Base-by-base conservation (phyloP, 2,329 filamentous ascomycete species). In the Colletotrichum coccodes region DNA sequence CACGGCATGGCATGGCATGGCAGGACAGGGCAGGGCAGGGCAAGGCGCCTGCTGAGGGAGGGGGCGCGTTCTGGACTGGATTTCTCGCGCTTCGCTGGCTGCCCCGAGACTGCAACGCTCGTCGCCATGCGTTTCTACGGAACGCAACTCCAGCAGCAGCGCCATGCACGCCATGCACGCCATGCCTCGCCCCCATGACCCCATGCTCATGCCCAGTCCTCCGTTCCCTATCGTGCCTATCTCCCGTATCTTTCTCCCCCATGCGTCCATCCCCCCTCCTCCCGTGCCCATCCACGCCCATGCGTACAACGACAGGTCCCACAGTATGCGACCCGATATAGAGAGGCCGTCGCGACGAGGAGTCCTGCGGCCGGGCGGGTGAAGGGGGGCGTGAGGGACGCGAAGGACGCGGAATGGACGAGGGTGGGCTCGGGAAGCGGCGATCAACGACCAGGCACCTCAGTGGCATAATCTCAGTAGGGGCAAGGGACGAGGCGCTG, bases 321-420 rank as follows among this genome's bases (percentile, higher is more conserved):
- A 23, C 40, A 21, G 14, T 14, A n/a, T 54, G 57, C 14, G 47
- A 42, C 34, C 38, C 26, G 63, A 36, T 47, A 47, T 46, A n/a
- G 18, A 34, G 28, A 30, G 42, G 38, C 36, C 30, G 36, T 62
- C 62, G 40, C 23, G 28, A 54, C 63, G 63, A 66, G 47, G 34
- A 54, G 49, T 62, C 56, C 32, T 30, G 56, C 63, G 49, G 49
- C 42, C 58, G 30, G 52, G 40, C 26, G 56, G 42, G 12, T 26
- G 7, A 11, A 44, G 6, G 11, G 44, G 40, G 26, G 11, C 23
- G 16, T n/a, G 38, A 26, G n/a, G 11, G 12, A 23, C n/a, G n/a
- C 26, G 18, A 58, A 18, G 16, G 38, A 40, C 52, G 34, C 34
- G n/a, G 52, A 42, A 40, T 40, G 38, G 23, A 12, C 16, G 26